Conservation (phyloP, 1,139 yeast genomes). For the Pichiaceae sp. region DNA sequence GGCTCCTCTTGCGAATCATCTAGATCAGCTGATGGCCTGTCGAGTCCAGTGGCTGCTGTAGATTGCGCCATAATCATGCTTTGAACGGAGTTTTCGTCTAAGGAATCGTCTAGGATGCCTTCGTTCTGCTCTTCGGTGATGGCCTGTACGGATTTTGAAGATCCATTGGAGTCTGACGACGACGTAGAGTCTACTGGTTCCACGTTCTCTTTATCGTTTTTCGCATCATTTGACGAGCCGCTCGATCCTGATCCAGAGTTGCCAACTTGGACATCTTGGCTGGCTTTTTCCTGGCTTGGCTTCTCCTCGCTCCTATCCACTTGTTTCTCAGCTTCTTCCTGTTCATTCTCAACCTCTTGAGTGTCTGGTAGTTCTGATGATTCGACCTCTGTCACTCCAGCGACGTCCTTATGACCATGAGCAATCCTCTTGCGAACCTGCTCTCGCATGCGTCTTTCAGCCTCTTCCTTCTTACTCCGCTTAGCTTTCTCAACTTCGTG, state of each 20-base stretch:
- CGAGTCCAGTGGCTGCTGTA: no score
- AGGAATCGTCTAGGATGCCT: no score
- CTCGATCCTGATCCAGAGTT: neutral
- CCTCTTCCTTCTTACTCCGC: neutral
- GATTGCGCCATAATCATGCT: no score
- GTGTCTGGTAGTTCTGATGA: neutral
- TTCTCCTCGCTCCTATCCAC: no score
- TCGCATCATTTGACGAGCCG: neutral
- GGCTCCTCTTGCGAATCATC: no score
- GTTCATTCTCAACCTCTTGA: neutral
- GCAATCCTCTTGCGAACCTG: neutral
- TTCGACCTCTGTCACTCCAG: neutral
- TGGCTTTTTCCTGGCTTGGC: neutral
- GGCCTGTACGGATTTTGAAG: no score
- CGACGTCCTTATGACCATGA: neutral
- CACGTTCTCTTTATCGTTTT: no score
- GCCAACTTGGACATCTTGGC: neutral
- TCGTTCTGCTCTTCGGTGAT: no score
- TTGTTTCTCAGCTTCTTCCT: neutral
- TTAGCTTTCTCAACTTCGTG: neutral
- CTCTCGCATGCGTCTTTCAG: neutral
- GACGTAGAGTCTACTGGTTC: no score
- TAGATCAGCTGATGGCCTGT: no score
- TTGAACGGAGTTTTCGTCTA: no score
- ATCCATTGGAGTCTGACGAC: no score